Base-by-base conservation (phyloP, 495 filamentous ascomycete species). In the Wilcoxina mikolae region DNA sequence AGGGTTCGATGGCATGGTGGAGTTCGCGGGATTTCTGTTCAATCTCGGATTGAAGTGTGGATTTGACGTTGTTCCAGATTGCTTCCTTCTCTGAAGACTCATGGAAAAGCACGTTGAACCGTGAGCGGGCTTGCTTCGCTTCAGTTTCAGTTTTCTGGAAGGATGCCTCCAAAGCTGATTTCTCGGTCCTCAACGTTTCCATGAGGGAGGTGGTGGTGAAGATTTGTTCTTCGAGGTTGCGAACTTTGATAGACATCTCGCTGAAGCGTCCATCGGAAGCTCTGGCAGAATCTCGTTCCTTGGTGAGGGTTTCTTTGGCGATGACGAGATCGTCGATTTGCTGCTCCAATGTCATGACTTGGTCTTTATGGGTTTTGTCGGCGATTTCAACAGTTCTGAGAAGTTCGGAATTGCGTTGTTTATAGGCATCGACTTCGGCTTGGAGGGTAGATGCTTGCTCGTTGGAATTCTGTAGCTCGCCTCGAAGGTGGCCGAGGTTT, bases 41-140 rank as follows among this genome's bases (percentile, higher is more conserved):
- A 9, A 33, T 12, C 2, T 47, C 39, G 27, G 23, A 28, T 28
- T 59, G 47, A 41, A 61, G 42, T 3, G 42, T 45, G 1, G 31
- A 29, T 44, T 57, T 57, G 11, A 61, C 28, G 24, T 24, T 33
- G 4, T 53, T 51, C 60, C 60, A 63, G 26, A 51, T 57, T 11
- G 53, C 45, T 38, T 64, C 61, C 17, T 64, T 64, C 57, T 57
- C 57, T 12, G 60, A 56, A 4, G 56, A 55, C 11, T 64, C 60
- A 33, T 64, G 61, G 10, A 60, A 56, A 24, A 63, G 35, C 18
- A 60, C 49, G 1, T 57, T 58, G 22, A 64, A 64, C 7, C 56
- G 42, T 9, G 57, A 51, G 5, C 60, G 49, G 3, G 61, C 57
- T 0, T 57, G 52, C 42, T 64, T 64, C 1, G 56, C 48, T 41